A percentile compares a stretch with the other conserved stretches of the same genome.
Evolutionary conservation across 2,329 filamentous ascomycete genomes (phyloP).

Genomic region (Phaeomoniella chlamydospora): DNA sequence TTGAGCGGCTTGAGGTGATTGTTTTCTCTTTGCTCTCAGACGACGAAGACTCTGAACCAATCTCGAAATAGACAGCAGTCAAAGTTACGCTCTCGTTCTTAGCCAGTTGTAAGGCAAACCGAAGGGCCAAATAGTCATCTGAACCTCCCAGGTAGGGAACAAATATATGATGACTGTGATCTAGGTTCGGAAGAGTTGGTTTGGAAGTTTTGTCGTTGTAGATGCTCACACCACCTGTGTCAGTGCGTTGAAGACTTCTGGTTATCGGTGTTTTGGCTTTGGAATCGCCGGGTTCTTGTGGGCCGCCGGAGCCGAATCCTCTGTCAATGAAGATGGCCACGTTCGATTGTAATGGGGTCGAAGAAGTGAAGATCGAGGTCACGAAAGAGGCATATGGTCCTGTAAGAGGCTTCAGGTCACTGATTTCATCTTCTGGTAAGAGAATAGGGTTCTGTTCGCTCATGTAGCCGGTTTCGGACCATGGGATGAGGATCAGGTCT

Average conservation of each 20-base stretch:
- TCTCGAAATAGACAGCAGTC: conserved; percentile 51
- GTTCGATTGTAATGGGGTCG: conserved; percentile 37
- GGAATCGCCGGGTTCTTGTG: conserved; percentile 4
- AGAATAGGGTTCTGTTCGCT: conserved; percentile 45
- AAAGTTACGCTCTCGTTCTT: conserved; percentile 66
- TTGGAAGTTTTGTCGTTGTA: conserved; percentile 14
- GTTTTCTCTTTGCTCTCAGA: neutral
- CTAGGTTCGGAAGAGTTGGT: conserved; percentile 41
- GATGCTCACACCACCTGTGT: conserved; percentile 37
- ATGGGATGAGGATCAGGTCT: conserved; percentile 71
- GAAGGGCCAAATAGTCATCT: conserved; percentile 68
- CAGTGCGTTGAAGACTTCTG: conserved; percentile 29
- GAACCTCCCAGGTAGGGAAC: conserved; percentile 72
- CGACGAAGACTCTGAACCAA: conserved; percentile 6
- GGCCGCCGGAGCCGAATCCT: conserved; percentile 44
- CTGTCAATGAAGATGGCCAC: conserved; percentile 71
- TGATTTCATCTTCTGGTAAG: conserved; percentile 27
- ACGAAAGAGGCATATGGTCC: conserved; percentile 61
- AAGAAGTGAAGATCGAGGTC: conserved; percentile 43
- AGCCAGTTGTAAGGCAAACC: conserved; percentile 71
- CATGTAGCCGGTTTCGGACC: conserved; percentile 71
- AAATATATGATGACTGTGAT: conserved; percentile 71
- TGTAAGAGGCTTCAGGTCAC: conserved; percentile 9
- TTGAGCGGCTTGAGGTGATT: neutral
- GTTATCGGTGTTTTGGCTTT: conserved; percentile 10